A percentile compares a stretch with the other conserved stretches of the same genome.
phyloP scores from a whole-genome alignment of 2,329 filamentous ascomycete genomes.

The Verticillium albo-atrum region DNA sequence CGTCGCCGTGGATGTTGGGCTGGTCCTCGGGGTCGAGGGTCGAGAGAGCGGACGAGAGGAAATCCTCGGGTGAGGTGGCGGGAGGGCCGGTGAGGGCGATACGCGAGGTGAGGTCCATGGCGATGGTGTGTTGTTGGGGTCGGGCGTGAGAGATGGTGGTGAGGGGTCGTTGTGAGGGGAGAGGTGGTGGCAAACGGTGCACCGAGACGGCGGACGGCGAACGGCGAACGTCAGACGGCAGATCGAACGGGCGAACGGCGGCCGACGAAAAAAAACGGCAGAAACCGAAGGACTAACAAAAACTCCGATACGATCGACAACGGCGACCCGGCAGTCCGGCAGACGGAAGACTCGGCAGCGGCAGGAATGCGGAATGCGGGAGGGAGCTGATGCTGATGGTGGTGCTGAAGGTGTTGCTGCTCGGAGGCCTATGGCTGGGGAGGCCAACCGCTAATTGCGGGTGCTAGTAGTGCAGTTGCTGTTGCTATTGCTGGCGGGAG shows the following conservation, averaged over 20 bases:
- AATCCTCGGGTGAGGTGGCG: slow-evolving; percentile 49
- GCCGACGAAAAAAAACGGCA: not conserved
- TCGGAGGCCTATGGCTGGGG: too few species aligned
- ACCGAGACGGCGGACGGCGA: not conserved
- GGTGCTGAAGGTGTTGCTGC: too few species aligned
- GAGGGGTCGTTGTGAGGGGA: not conserved
- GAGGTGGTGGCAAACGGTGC: not conserved
- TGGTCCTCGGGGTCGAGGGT: slow-evolving; percentile 66
- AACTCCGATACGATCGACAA: not conserved
- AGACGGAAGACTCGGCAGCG: not conserved
- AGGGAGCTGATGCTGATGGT: too few species aligned
- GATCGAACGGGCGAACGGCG: not conserved
- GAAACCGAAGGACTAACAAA: not conserved
- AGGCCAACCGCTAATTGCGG: too few species aligned
- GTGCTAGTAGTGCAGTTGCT: too few species aligned
- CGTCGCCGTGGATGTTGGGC: slow-evolving; percentile 61
- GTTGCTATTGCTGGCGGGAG: too few species aligned
- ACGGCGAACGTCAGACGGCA: not conserved
- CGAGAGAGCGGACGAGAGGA: slow-evolving; percentile 53
- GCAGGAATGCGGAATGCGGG: not conserved
- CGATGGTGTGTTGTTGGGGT: not conserved
- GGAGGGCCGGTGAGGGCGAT: slow-evolving; percentile 34
- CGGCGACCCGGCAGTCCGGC: not conserved
- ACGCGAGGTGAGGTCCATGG: slow-evolving; percentile 44
- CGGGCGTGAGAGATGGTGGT: not conserved